A percentile compares a stretch with the other conserved stretches of the same genome.
Conservation (phyloP, 768 basidiomycete genomes). For the Candolleomyces efflorescens region DNA sequence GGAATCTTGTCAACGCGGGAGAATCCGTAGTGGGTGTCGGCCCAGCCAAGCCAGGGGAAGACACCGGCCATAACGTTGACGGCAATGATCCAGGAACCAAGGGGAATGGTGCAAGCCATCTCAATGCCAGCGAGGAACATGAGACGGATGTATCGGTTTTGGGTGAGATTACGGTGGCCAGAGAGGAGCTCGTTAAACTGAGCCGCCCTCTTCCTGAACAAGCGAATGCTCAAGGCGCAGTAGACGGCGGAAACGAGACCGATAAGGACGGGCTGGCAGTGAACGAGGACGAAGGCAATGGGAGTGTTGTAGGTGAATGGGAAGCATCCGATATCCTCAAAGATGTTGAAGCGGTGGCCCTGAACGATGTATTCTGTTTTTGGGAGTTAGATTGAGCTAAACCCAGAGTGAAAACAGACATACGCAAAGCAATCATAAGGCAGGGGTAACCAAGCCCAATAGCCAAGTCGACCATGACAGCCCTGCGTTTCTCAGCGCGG, state of each 20-base stretch:
- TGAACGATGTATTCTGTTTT: slow-evolving; percentile 43
- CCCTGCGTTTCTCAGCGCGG: slow-evolving; percentile 47
- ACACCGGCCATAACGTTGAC: slow-evolving; percentile 26
- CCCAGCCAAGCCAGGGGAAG: slow-evolving; percentile 47
- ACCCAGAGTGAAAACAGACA: not conserved
- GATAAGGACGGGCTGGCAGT: slow-evolving; percentile 36
- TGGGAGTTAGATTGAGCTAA: not conserved
- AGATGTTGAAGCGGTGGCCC: slow-evolving; percentile 59
- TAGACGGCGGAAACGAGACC: slow-evolving; percentile 36
- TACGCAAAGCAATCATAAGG: slow-evolving; percentile 4
- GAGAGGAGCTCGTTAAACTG: slow-evolving; percentile 42
- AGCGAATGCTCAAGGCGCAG: slow-evolving; percentile 33
- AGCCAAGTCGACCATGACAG: slow-evolving; percentile 44
- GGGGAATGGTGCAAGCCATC: slow-evolving; percentile 41
- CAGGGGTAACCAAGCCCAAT: slow-evolving; percentile 39
- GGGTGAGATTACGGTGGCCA: slow-evolving; percentile 37
- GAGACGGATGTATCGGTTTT: slow-evolving; percentile 49
- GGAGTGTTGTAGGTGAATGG: slow-evolving; percentile 47
- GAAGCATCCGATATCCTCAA: slow-evolving; percentile 54
- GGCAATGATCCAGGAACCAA: slow-evolving; percentile 35
- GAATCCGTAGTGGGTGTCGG: slow-evolving; percentile 45
- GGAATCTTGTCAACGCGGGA: slow-evolving; percentile 41
- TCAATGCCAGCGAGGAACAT: slow-evolving; percentile 51
- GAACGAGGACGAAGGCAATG: slow-evolving; percentile 40
- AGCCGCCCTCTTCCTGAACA: slow-evolving; percentile 36